Evolutionary conservation across 768 basidiomycete genomes (phyloP).

Genomic region (Tephrocybe sp.): DNA sequence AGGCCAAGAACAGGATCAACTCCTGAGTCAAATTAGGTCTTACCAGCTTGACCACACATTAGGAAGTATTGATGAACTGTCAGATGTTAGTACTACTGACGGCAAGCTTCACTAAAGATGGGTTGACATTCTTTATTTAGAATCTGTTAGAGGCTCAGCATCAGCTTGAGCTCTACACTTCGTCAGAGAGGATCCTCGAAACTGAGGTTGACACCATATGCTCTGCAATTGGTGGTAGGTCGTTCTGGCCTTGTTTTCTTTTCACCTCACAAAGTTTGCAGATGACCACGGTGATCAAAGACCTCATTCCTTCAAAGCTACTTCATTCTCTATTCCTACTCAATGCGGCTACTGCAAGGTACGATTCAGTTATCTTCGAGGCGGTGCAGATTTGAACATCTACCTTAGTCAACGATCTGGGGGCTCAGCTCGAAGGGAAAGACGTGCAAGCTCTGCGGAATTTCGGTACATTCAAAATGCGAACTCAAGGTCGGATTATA

Average conservation of each 20-base stretch:
- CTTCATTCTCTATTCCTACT: slow-evolving; percentile 84
- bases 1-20: slow-evolving; percentile 58
- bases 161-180: slow-evolving; percentile 50
- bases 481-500: slow-evolving; percentile 72
- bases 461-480: slow-evolving; percentile 83
- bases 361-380: slow-evolving; percentile 9
- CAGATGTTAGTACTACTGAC: slow-evolving; percentile 44
- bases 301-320: slow-evolving; percentile 81
- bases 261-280: slow-evolving; percentile 24
- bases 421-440: slow-evolving; percentile 86
- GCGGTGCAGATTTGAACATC: not conserved
- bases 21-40: slow-evolving; percentile 41
- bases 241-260: slow-evolving; percentile 17
- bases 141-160: slow-evolving; percentile 62
- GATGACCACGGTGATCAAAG: slow-evolving; percentile 70
- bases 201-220: slow-evolving; percentile 65
- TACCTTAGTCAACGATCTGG: slow-evolving; percentile 73
- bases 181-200: slow-evolving; percentile 53
- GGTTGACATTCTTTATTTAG: slow-evolving; percentile 35
- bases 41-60: slow-evolving; percentile 47
- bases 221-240: slow-evolving; percentile 57
- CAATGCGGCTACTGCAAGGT: slow-evolving; percentile 83
- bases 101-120: slow-evolving; percentile 10
- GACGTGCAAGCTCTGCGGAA: slow-evolving; percentile 72
- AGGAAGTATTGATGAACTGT: slow-evolving; percentile 56